Percentiles rank a stretch among this genome's conserved stretches.
Evolutionary conservation across 441 rosid species (phyloP).

Genomic region (Gossypium schwendimanii): DNA sequence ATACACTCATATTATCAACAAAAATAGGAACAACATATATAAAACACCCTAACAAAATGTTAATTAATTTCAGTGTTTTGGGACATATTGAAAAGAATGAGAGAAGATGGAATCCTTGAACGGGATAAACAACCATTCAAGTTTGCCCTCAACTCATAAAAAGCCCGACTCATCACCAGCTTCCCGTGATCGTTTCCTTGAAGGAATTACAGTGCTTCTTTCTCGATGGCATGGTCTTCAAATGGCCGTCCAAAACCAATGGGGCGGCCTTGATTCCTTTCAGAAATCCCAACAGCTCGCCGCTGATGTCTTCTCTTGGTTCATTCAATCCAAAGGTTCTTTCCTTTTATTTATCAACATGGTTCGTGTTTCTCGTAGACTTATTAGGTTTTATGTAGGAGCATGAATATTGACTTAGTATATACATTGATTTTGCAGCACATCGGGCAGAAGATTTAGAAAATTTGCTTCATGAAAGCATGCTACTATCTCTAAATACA

Average conservation of each 20-base stretch:
- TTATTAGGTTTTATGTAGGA: not conserved
- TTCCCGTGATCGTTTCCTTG: constrained; percentile 25
- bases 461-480: constrained; percentile 57
- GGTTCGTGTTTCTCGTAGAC: not conserved
- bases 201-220: constrained; percentile 37
- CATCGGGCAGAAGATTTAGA: constrained; percentile 56
- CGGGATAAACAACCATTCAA: not conserved
- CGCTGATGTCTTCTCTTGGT: constrained; percentile 39
- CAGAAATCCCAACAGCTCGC: constrained; percentile 45
- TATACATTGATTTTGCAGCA: constrained; percentile 18
- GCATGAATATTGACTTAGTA: not conserved
- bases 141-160: not conserved
- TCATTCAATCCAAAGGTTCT: constrained; percentile 43
- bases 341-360: not conserved
- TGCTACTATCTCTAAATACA: constrained; percentile 69
- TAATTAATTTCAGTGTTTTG: not conserved
- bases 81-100: not conserved
- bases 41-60: not conserved
- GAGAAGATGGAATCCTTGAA: constrained; percentile 17
- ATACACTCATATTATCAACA: not conserved
- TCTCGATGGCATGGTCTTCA: constrained; percentile 70
- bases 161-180: constrained; percentile 8
- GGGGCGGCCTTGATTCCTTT: constrained; percentile 74
- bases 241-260: constrained; percentile 59
- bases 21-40: not conserved